Percentiles rank a stretch among this genome's conserved stretches.
Conservation (phyloP, 176 grass and related monocot species). For the barley (Hordeum vulgare) region MorexV3_pseudomolecules_assembly NC_058520.1:594179938-594180437, state of each 20-base stretch:
- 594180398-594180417: background rate
- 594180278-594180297: background rate
- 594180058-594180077: too few species aligned
- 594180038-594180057: too few species aligned
- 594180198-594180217: too few species aligned
- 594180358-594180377: background rate
- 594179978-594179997: too few species aligned
- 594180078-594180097: background rate
- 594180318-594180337: slow-evolving; percentile 1
- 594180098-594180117: background rate
- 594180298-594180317: background rate
- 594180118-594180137: background rate
- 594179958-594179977: too few species aligned
- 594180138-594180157: background rate
- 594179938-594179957: background rate
- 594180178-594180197: too few species aligned
- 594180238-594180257: background rate
- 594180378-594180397: background rate
- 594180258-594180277: background rate
- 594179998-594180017: too few species aligned
- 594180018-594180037: too few species aligned
- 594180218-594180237: too few species aligned
- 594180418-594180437: background rate
- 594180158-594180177: background rate
- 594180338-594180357: background rate